Base-by-base conservation (phyloP, 2,329 filamentous ascomycete genomes). In the Alternaria tenuissima region DNA sequence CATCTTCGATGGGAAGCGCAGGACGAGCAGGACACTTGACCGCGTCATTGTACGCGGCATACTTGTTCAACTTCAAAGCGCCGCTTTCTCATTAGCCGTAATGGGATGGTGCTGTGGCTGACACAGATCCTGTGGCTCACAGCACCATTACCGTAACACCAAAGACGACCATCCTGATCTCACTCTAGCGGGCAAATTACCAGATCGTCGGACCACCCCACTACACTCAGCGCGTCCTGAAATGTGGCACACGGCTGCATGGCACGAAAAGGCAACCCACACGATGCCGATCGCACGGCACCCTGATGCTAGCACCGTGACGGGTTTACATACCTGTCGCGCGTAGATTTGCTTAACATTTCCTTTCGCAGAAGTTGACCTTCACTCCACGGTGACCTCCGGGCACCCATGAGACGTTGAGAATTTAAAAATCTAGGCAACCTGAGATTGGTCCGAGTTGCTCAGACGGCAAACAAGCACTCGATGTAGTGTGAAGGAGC, bases 1-100 rank as follows among this genome's bases (percentile, higher is more conserved):
- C 69, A 72, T 47, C 47, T 75, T 22, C 65, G 70, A 54, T 74
- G 70, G 70, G 59, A 70, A 48, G 47, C 57, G n/a, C 54, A 62
- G n/a, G 52, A 53, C 22, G 46, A 49, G 26, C 34, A 30, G 4
- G 64, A 52, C 18, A 9, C 48, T 24, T 62, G 52, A 55, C 30
- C 16, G n/a, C 16, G 5, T 48, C 9, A 11, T 6, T n/a, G 7
- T 32, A 30, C 14, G 18, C 20, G 8, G 9, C 9, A 12, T 20
- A 14, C 32, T 36, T 36, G 32, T 36, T 36, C 7, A 26, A 36
- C 46, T 11, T 22, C 5, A 9, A 14, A 5, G 38, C 38, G 38
- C 39, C 12, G 20, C 39, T 42, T 24, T 12, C 3, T 41, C 39
- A 24, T 42, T 8, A 24, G 3, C 20, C 39, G 0, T 24, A 2